These are phyloP conservation scores for Silene latifolia DNA, from an alignment of 148 eudicot species.

Conservation along the genomic window DNA sequence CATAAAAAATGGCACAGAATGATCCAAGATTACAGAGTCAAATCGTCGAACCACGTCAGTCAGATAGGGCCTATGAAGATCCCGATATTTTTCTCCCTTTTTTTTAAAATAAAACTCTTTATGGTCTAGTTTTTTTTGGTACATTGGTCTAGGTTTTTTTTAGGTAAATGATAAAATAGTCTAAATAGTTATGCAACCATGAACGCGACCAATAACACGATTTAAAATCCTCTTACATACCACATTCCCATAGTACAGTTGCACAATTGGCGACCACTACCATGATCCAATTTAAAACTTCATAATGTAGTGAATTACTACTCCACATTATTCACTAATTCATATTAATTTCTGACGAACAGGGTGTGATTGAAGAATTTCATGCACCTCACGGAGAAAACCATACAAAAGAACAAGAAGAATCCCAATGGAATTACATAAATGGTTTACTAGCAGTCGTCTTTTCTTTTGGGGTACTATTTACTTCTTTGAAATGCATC, in stretches of 20 bases:
- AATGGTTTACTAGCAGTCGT: constrained; percentile 68
- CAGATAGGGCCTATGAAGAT: too few relatives aligned
- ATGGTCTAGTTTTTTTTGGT: too few relatives aligned
- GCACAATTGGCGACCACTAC: neutral
- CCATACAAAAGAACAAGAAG: constrained; percentile 27
- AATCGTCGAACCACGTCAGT: too few relatives aligned
- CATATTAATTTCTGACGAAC: constrained; percentile 8
- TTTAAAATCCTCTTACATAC: too few relatives aligned
- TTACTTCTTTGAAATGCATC: constrained; percentile 59
- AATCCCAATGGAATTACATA: constrained; percentile 58
- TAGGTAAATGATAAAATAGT: too few relatives aligned
- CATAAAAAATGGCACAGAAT: too few relatives aligned
- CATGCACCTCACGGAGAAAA: constrained; percentile 36
- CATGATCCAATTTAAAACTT: neutral
- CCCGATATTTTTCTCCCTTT: too few relatives aligned
- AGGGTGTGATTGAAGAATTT: constrained; percentile 82
- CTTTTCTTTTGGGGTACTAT: constrained; percentile 65
- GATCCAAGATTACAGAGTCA: too few relatives aligned
- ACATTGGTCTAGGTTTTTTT: too few relatives aligned
- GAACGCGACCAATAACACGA: too few relatives aligned
- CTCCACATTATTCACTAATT: neutral
- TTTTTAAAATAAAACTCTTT: too few relatives aligned
- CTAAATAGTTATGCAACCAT: too few relatives aligned
- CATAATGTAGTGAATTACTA: neutral
- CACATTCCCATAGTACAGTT: neutral